Evolutionary conservation across 1,284 basidiomycete genomes (phyloP).

Genomic region (Cryptococcus depauperatus): DNA sequence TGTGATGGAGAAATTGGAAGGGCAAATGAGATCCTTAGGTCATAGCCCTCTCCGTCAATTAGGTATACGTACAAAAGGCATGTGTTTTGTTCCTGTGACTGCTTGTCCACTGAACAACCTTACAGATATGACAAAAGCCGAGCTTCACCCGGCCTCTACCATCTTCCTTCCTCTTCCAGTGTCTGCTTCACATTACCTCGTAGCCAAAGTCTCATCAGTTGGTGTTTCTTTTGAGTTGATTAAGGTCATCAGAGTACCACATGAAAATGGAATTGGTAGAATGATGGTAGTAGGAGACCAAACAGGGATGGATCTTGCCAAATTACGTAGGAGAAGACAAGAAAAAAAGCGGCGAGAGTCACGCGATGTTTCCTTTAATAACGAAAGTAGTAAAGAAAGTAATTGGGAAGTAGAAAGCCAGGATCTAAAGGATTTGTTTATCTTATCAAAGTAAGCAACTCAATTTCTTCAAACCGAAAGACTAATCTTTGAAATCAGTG

Average conservation of each 20-base stretch:
- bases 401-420: slow-evolving; percentile 32
- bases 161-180: slow-evolving; percentile 36
- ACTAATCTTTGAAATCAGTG: slow-evolving; percentile 57
- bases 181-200: slow-evolving; percentile 31
- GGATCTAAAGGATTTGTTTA: slow-evolving; percentile 36
- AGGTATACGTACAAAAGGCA: slow-evolving; percentile 27
- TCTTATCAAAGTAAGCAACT: slow-evolving; percentile 35
- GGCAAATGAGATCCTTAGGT: slow-evolving; percentile 34
- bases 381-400: too few species aligned
- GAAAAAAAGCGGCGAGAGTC: not conserved
- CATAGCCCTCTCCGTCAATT: slow-evolving; percentile 30
- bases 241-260: slow-evolving; percentile 26
- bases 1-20: slow-evolving; percentile 37
- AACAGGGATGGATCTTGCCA: slow-evolving; percentile 22
- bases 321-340: slow-evolving; percentile 18
- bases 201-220: slow-evolving; percentile 23
- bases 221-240: slow-evolving; percentile 37
- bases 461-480: not conserved
- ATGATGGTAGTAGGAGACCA: slow-evolving; percentile 31
- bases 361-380: not conserved
- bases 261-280: slow-evolving; percentile 25
- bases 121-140: slow-evolving; percentile 32
- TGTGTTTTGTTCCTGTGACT: not conserved
- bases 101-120: not conserved
- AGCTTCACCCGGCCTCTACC: slow-evolving; percentile 31